A percentile compares a stretch with the other conserved stretches of the same genome.
These are phyloP conservation scores for Acacia crassicarpa DNA, from an alignment of 306 rosid genomes.

Conservation along the genomic window DNA sequence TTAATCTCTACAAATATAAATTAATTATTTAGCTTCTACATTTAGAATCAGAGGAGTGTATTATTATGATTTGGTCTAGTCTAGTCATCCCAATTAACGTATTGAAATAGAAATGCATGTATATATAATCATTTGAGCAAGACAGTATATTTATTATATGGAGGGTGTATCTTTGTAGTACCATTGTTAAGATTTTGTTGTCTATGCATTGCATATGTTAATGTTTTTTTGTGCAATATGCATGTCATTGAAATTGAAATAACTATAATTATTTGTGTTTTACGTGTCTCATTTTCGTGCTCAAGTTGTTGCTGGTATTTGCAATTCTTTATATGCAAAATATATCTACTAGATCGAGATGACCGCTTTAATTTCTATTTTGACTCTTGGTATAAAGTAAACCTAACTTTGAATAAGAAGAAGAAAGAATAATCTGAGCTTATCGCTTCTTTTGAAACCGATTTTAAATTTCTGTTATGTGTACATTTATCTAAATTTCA, in stretches of 20 bases:
- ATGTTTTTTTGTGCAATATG: background rate
- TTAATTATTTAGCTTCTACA: too few species aligned
- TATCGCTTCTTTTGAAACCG: too few species aligned
- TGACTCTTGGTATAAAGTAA: background rate
- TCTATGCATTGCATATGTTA: background rate
- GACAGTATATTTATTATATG: background rate
- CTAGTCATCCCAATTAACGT: slow-evolving; percentile 5
- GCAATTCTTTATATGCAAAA: background rate
- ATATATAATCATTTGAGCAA: background rate
- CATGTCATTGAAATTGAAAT: background rate
- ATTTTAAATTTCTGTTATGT: too few species aligned
- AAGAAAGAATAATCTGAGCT: too few species aligned
- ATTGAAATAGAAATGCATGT: background rate
- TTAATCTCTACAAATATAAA: too few species aligned
- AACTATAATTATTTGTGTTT: background rate
- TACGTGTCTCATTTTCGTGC: background rate
- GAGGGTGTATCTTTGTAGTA: slow-evolving; percentile 26
- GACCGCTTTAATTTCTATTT: too few species aligned
- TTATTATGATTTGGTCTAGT: slow-evolving; percentile 10
- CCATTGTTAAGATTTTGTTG: slow-evolving; percentile 7
- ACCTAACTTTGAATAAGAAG: too few species aligned
- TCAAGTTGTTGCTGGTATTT: slow-evolving; percentile 6
- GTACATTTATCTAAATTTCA: too few species aligned
- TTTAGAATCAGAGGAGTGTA: too few species aligned
- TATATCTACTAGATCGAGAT: too few species aligned